Base-by-base conservation (phyloP, 768 basidiomycete genomes). In the Pisolithus marmoratus region DNA sequence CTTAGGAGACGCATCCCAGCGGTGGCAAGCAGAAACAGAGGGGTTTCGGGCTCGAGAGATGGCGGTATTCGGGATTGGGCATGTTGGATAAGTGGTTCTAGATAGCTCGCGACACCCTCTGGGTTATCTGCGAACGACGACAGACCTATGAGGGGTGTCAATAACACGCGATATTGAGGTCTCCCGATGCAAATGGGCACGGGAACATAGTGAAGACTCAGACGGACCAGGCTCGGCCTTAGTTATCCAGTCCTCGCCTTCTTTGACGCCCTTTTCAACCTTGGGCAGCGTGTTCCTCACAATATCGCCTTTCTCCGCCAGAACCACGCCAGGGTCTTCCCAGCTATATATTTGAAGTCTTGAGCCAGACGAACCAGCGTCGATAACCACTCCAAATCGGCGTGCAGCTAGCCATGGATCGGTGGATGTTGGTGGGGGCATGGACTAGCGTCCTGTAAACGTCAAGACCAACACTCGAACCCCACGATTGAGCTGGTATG, bases 341-440 rank as follows among this genome's bases (percentile, higher is more conserved):
- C 95, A 99, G 67, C 90, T 93, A 73, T 99, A 98, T 59, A 98
- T 92, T 68, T 97, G 94, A 34, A 97, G 74, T 49, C 96, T 76
- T 5, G 95, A 97, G 26, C 96, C 96, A 22, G 94, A 97, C 66
- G 94, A 96, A 54, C 96, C 96, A 64, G 96, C 96, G 75, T 99
- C 96, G 69, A 99, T 91, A 56, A 98, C 94, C 54, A 98, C 80
- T 54, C 91, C 93, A 70, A 92, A 95, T 60, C 85, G 83, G 58
- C 92, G 84, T 50, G 82, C 83, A 54, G 78, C 71, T 51, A 89
- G 78, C 90, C 90, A 93, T 55, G 84, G 70, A 64, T 90, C 82
- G 58, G 75, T 75, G 49, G 72, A 79, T 52, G 78, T 81, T 53
- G 87, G 84, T 46, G 90, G 87, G 42, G 88, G 85, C 90, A 93